Evolutionary conservation across 228 moss, liverwort and hornwort genomes (phyloP), one percentile per base, ranked within the genome.

Genomic region (Sphagnum magellanicum): DNA sequence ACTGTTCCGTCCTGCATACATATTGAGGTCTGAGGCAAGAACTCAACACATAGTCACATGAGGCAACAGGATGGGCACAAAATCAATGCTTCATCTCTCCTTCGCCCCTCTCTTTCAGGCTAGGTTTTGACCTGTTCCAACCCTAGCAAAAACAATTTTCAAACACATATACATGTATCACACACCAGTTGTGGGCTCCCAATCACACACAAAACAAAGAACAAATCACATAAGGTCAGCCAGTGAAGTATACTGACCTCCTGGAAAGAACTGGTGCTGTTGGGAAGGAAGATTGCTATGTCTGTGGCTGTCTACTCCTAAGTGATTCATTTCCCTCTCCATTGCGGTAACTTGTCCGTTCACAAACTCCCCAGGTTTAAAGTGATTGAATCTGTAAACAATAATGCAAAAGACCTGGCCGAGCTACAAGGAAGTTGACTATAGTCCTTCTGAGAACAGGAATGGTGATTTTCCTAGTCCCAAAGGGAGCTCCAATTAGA

Each of bases 241-340:
- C 1, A 55, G 8, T 55, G 55, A 49, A 49, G 48, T 52, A 68
- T 4, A 69, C 15, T 72, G 46, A 76, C 76, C 76, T 76, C 76
- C 76, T 10, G 72, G 76, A 63, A 76, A 76, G 68, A 76, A 76
- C 14, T 76, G 76, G 72, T 76, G 76, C 51, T 76, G 76, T 32
- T 53, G 50, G 16, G 51, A 72, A 57, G 72, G 71, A 5, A 14
- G 17, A n/a, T 59, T 55, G 55, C 9, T 55, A 12, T 1, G 55
- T 8, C 55, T 55, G 12, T 8, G 55, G 55, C 9, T 63, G 32
- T 68, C 76, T 63, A 76, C 76, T 65, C 79, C 57, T 17, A 71
- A 65, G 74, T 85, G 79, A 68, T 81, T 81, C 63, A 65, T 15
- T 11, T 77, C 85, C 48, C 77, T 72, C 67, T 82, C 85, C 85